These are phyloP conservation scores for Ceratobasidium sp. DNA, from an alignment of 1,284 basidiomycete species.

Conservation along the genomic window DNA sequence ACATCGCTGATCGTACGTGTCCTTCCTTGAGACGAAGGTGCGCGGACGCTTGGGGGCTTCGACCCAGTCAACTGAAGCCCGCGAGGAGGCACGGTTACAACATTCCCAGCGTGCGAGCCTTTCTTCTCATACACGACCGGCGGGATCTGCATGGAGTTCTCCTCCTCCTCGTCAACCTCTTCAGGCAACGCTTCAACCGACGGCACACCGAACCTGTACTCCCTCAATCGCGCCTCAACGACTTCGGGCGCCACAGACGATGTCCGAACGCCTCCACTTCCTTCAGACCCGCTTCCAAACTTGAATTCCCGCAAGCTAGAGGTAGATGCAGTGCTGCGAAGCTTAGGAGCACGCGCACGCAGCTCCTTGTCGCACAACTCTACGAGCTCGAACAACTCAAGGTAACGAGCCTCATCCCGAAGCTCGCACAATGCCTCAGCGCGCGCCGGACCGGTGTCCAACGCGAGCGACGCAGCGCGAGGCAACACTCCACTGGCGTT, in stretches of 20 bases:
- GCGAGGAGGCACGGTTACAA: conserved; percentile 24
- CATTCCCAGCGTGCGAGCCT: conserved; percentile 31
- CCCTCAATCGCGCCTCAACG: conserved; percentile 13
- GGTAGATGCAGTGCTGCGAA: conserved; percentile 8
- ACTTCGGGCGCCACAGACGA: conserved; percentile 6
- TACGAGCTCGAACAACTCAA: conserved; percentile 51
- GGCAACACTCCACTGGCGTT: conserved; percentile 67
- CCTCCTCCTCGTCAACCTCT: conserved; percentile 5
- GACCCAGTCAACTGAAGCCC: background rate
- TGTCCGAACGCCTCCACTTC: background rate
- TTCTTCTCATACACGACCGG: conserved; percentile 31
- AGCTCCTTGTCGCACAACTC: conserved; percentile 45
- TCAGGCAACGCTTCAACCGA: background rate
- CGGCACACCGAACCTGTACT: conserved; percentile 26
- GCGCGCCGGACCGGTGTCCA: conserved; percentile 58
- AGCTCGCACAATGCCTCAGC: conserved; percentile 74
- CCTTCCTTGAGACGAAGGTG: background rate
- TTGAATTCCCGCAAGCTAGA: conserved; percentile 26
- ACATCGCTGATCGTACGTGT: conserved; percentile 31
- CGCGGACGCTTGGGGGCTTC: background rate
- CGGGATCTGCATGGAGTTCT: background rate
- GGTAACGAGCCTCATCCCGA: conserved; percentile 76
- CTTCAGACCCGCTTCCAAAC: conserved; percentile 23
- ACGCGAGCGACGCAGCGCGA: conserved; percentile 60
- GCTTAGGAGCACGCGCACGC: conserved; percentile 50